Evolutionary conservation across 805 yeast genomes (phyloP).

Genomic region (Hanseniaspora mollemarum): DNA sequence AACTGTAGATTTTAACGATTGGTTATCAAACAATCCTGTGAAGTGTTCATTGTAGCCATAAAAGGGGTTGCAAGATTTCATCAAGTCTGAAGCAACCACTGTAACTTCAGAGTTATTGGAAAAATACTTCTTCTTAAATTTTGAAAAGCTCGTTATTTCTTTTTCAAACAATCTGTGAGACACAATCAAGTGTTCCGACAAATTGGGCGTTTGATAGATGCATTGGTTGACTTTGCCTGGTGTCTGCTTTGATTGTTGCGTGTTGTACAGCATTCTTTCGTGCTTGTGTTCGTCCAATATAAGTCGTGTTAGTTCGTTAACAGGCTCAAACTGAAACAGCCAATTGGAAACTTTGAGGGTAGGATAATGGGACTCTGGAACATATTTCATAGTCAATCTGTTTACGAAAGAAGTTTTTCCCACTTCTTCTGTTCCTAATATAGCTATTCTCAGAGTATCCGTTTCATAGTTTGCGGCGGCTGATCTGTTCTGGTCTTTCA

Average conservation of each 20-base stretch:
- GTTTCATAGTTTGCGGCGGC: background rate
- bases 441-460: conserved; percentile 41
- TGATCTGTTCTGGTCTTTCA: background rate
- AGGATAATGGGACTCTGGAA: conserved; percentile 64
- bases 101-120: background rate
- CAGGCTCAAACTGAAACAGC: conserved; percentile 44
- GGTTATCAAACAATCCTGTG: conserved; percentile 8
- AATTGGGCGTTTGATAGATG: conserved; percentile 26
- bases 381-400: conserved; percentile 37
- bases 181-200: conserved; percentile 27
- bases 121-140: conserved; percentile 17
- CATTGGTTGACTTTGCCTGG: conserved; percentile 21
- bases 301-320: conserved; percentile 30
- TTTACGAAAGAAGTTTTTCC: conserved; percentile 54
- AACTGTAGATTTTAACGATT: conserved; percentile 3
- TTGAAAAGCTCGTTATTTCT: conserved; percentile 23
- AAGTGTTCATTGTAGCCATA: conserved; percentile 6
- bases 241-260: conserved; percentile 23
- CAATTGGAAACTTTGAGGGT: conserved; percentile 52
- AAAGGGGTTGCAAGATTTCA: conserved; percentile 3
- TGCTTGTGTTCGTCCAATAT: conserved; percentile 40
- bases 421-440: conserved; percentile 46
- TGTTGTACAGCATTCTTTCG: conserved; percentile 31
- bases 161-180: conserved; percentile 34
- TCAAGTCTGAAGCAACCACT: background rate